phyloP scores from a whole-genome alignment of 768 basidiomycete genomes.

The Russula emetica region DNA sequence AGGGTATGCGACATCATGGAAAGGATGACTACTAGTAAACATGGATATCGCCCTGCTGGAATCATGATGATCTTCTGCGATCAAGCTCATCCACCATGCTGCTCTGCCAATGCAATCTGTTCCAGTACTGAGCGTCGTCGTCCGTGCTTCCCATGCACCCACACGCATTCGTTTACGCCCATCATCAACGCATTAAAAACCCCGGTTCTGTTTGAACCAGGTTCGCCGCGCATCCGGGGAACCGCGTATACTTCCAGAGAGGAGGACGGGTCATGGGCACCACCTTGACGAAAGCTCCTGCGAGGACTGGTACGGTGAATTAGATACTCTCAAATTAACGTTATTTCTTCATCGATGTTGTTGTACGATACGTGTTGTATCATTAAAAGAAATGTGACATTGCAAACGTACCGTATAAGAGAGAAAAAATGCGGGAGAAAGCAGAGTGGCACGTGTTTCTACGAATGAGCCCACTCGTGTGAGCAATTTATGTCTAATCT shows the following conservation, averaged over 20 bases:
- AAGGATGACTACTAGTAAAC: too few relatives aligned
- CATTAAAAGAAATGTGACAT: neutral
- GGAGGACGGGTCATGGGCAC: conserved; percentile 86
- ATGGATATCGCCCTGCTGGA: too few relatives aligned
- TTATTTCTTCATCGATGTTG: neutral
- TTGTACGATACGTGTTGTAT: too few relatives aligned
- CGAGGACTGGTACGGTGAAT: conserved; percentile 83
- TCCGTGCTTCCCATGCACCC: too few relatives aligned
- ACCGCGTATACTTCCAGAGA: conserved; percentile 89
- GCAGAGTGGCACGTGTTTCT: neutral
- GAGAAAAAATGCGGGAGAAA: neutral
- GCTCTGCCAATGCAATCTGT: too few relatives aligned
- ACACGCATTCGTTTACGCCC: too few relatives aligned
- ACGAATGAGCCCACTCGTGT: neutral
- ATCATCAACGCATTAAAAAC: too few relatives aligned
- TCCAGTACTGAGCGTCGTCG: too few relatives aligned
- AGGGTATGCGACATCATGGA: too few relatives aligned
- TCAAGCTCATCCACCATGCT: too few relatives aligned
- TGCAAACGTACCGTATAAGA: conserved; percentile 3
- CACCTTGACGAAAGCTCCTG: conserved; percentile 95
- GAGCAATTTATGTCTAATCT: conserved; percentile 6
- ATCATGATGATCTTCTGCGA: too few relatives aligned
- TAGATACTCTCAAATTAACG: conserved; percentile 43
- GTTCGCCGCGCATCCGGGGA: conserved; percentile 46
- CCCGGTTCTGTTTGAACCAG: neutral